Percentiles rank a stretch among this genome's conserved stretches.
These are phyloP conservation scores for Nigrospora osmanthi DNA, from an alignment of 2,329 filamentous ascomycete genomes.

Conservation along the genomic window DNA sequence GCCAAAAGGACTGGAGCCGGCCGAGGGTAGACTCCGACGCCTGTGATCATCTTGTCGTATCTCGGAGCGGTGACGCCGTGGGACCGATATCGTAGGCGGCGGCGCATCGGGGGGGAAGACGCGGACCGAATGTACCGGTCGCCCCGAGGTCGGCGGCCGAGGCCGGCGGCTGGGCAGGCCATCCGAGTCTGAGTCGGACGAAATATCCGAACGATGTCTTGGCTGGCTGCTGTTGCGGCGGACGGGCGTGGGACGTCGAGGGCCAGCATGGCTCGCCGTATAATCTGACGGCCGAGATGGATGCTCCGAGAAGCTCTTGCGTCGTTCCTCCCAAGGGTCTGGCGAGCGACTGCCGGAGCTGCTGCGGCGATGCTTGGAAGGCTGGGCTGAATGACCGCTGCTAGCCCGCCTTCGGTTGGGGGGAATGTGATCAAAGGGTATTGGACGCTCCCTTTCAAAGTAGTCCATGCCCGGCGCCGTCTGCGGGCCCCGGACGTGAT, in stretches of 20 bases:
- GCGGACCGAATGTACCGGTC: constrained; percentile 13
- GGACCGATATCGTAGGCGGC: constrained; percentile 3
- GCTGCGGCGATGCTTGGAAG: constrained; percentile 15
- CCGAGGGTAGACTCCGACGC: constrained; percentile 16
- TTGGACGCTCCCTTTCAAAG: constrained; percentile 27
- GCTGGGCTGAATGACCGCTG: constrained; percentile 12
- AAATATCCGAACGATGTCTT: constrained; percentile 11
- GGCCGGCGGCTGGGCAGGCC: constrained; percentile 7
- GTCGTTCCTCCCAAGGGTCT: constrained; percentile 31
- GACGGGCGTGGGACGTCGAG: constrained; percentile 11
- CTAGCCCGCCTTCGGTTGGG: constrained; percentile 11
- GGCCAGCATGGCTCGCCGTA: constrained; percentile 10
- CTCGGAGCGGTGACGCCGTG: constrained; percentile 13
- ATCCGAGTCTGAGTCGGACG: constrained; percentile 15
- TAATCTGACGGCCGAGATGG: constrained; percentile 26
- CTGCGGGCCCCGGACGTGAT: constrained; percentile 18
- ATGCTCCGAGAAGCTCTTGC: constrained; percentile 45
- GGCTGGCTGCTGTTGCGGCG: constrained; percentile 17
- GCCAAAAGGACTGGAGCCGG: constrained; percentile 4
- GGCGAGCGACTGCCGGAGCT: constrained; percentile 28
- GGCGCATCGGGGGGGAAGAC: constrained; percentile 7
- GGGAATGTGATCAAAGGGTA: constrained; percentile 16
- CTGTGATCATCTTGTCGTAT: constrained; percentile 15
- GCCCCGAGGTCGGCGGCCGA: constrained; percentile 7
- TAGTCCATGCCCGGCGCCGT: constrained; percentile 23